Percentiles rank a stretch among this genome's conserved stretches.
phyloP scores from a whole-genome alignment of 192 early-diverging fungal species.

The Coemansia sp. region DNA sequence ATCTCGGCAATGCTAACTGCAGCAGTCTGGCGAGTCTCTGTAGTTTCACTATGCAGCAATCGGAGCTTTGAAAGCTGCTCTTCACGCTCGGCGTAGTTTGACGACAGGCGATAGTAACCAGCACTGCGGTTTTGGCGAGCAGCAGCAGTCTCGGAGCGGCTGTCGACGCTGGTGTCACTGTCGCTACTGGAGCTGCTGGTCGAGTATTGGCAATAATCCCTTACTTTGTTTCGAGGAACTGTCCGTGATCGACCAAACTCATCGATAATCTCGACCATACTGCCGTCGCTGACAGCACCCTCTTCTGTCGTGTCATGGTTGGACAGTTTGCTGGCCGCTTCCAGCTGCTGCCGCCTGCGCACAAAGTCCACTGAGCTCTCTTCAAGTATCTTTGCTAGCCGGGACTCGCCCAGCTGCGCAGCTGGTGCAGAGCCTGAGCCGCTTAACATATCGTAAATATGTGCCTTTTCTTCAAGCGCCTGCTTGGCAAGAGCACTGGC shows the following conservation, averaged over 20 bases:
- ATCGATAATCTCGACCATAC: conserved; percentile 42
- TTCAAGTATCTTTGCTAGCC: conserved; percentile 30
- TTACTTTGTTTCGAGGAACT: conserved; percentile 22
- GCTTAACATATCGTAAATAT: conserved; percentile 43
- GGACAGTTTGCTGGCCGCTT: neutral
- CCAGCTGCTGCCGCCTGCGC: conserved; percentile 14
- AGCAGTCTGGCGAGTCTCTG: conserved; percentile 11
- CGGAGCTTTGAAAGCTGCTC: conserved; percentile 25
- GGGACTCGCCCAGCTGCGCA: conserved; percentile 21
- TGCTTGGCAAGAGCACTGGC: conserved; percentile 6
- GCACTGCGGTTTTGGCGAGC: conserved; percentile 14
- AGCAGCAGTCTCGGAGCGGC: neutral
- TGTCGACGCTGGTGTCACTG: conserved; percentile 4
- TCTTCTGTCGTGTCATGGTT: neutral
- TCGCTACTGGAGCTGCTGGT: neutral
- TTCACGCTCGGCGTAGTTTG: conserved; percentile 18
- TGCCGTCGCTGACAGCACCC: conserved; percentile 3
- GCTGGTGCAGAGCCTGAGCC: neutral
- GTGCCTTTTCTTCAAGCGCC: conserved; percentile 38
- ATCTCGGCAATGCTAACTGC: conserved; percentile 12
- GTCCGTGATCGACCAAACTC: conserved; percentile 49
- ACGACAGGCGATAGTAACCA: conserved; percentile 28
- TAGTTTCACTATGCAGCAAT: conserved; percentile 24
- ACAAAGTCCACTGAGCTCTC: conserved; percentile 52
- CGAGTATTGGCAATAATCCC: conserved; percentile 4